These are phyloP conservation scores for Starmerella stigmatis DNA, from an alignment of 805 yeast genomes.

Conservation along the genomic window DNA sequence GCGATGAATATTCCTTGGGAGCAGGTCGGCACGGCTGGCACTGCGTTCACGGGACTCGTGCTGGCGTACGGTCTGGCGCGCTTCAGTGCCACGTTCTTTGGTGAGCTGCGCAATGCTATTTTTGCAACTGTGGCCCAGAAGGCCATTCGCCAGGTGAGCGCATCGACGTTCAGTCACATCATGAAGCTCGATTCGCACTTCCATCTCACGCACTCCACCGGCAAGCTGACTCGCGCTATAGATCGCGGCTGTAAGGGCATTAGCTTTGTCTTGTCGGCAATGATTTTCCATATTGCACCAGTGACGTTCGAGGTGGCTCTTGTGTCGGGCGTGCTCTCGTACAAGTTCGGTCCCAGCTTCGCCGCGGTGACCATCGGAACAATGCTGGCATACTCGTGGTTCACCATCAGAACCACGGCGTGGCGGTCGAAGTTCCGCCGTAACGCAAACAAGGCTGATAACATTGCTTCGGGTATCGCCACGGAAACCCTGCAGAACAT, in stretches of 20 bases:
- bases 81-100: slow-evolving; percentile 87
- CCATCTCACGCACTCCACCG: slow-evolving; percentile 86
- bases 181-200: slow-evolving; percentile 77
- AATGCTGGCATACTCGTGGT: slow-evolving; percentile 77
- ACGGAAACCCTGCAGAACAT: slow-evolving; percentile 86
- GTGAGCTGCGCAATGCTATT: slow-evolving; percentile 88
- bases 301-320: slow-evolving; percentile 83
- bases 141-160: slow-evolving; percentile 83
- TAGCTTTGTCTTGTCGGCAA: slow-evolving; percentile 79
- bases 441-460: slow-evolving; percentile 84
- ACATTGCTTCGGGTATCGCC: slow-evolving; percentile 89
- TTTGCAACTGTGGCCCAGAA: slow-evolving; percentile 92
- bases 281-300: slow-evolving; percentile 96
- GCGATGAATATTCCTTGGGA: slow-evolving; percentile 87
- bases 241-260: slow-evolving; percentile 98
- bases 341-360: slow-evolving; percentile 79
- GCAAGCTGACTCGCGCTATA: slow-evolving; percentile 91
- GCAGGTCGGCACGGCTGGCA: slow-evolving; percentile 44
- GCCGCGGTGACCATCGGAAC: slow-evolving; percentile 83
- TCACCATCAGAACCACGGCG: slow-evolving; percentile 85
- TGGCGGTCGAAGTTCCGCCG: slow-evolving; percentile 93
- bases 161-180: slow-evolving; percentile 74
- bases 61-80: slow-evolving; percentile 88
- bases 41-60: slow-evolving; percentile 37
- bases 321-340: slow-evolving; percentile 87